These are phyloP conservation scores for Dichomitus squalens DNA, from an alignment of 1,284 basidiomycete genomes.

Conservation along the genomic window DNA sequence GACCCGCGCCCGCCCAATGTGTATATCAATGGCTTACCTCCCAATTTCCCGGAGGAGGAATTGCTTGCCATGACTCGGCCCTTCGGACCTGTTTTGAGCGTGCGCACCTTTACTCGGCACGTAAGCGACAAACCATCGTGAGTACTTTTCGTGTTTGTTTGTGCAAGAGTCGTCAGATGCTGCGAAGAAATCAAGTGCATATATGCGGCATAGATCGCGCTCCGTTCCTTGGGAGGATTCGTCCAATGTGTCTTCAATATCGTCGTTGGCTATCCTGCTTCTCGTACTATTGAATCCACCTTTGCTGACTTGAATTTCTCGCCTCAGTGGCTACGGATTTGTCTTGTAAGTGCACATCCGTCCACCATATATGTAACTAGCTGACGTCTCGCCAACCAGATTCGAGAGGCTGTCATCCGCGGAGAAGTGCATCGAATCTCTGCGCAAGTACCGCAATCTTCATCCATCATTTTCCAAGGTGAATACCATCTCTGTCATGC, in stretches of 20 bases:
- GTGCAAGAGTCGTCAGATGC: neutral
- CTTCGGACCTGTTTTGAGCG: constrained; percentile 44
- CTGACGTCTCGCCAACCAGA: constrained; percentile 36
- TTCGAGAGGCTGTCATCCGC: constrained; percentile 66
- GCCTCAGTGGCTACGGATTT: constrained; percentile 73
- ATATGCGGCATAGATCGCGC: neutral
- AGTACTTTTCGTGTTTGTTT: constrained; percentile 14
- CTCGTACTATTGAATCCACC: neutral
- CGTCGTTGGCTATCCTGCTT: neutral
- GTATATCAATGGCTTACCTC: constrained; percentile 52
- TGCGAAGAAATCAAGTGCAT: neutral
- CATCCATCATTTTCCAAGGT: constrained; percentile 76
- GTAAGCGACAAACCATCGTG: constrained; percentile 43
- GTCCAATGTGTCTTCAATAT: too few species aligned
- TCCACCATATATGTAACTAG: too few species aligned
- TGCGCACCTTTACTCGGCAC: constrained; percentile 47
- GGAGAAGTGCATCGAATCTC: constrained; percentile 65
- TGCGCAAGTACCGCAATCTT: constrained; percentile 68
- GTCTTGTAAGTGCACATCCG: constrained; percentile 57
- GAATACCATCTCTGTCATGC: neutral
- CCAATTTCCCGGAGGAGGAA: constrained; percentile 48
- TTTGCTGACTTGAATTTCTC: neutral
- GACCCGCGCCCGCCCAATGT: constrained; percentile 43
- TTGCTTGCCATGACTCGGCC: constrained; percentile 41
- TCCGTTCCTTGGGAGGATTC: too few species aligned